These are phyloP conservation scores for Fusarium sp. DNA, from an alignment of 2,329 filamentous ascomycete species.

Conservation along the genomic window DNA sequence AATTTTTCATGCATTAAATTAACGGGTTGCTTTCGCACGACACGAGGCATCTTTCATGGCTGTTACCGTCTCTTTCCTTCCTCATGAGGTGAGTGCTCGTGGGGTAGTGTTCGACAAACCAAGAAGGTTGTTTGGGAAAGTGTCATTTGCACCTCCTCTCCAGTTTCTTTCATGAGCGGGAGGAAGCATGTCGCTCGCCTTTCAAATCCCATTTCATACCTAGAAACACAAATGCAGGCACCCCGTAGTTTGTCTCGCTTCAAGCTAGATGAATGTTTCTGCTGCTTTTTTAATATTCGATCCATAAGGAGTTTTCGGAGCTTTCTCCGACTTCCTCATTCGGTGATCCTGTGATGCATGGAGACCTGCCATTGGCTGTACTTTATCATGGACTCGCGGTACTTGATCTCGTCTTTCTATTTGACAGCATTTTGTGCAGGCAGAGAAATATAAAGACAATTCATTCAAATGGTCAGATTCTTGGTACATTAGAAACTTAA, in stretches of 20 bases:
- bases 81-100: background rate
- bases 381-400: background rate
- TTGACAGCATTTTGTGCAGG: background rate
- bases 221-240: background rate
- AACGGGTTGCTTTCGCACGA: too few species aligned
- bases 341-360: background rate
- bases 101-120: background rate
- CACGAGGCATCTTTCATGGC: background rate
- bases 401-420: background rate
- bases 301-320: constrained; percentile 42
- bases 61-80: background rate
- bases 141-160: background rate
- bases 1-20: background rate
- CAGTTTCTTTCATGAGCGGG: background rate
- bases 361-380: constrained; percentile 26
- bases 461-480: fast-evolving
- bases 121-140: background rate
- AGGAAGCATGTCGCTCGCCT: background rate
- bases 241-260: background rate
- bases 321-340: constrained; percentile 37
- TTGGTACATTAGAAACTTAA: too few species aligned
- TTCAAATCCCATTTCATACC: background rate
- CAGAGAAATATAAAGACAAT: background rate
- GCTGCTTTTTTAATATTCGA: background rate
- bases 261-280: background rate